phyloP scores from a whole-genome alignment of 208 protist species.

The Crithidia expoeki region DNA sequence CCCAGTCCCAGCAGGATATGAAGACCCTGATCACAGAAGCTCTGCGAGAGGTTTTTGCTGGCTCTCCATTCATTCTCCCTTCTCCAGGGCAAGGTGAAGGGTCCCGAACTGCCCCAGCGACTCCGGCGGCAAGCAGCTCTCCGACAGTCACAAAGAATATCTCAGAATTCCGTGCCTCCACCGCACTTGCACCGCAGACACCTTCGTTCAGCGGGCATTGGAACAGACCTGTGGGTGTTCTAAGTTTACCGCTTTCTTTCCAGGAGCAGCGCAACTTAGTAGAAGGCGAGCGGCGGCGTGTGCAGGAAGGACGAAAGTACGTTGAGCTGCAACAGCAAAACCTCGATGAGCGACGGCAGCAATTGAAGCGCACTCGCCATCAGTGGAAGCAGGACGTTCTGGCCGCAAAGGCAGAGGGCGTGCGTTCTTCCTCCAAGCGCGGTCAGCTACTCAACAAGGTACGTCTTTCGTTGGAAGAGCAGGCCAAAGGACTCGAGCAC shows the following conservation, averaged over 20 bases:
- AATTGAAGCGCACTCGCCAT: slow-evolving; percentile 58
- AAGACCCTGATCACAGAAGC: slow-evolving; percentile 68
- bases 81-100: slow-evolving; percentile 31
- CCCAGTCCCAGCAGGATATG: slow-evolving; percentile 40
- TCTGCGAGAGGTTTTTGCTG: slow-evolving; percentile 64
- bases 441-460: slow-evolving; percentile 72
- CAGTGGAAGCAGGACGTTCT: slow-evolving; percentile 87
- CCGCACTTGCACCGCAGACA: slow-evolving; percentile 8
- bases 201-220: slow-evolving; percentile 2
- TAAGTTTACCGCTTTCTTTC: slow-evolving; percentile 34
- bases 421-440: slow-evolving; percentile 71
- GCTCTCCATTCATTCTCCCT: slow-evolving; percentile 63
- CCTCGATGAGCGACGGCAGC: slow-evolving; percentile 64
- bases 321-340: slow-evolving; percentile 62
- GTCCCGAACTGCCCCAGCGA: slow-evolving; percentile 8
- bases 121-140: slow-evolving; percentile 13
- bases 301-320: slow-evolving; percentile 50
- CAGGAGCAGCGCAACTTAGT: slow-evolving; percentile 58
- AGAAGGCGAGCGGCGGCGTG: slow-evolving; percentile 54
- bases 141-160: background rate
- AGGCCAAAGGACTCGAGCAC: slow-evolving; percentile 59
- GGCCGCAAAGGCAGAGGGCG: slow-evolving; percentile 68
- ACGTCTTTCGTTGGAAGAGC: slow-evolving; percentile 65
- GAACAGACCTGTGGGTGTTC: background rate
- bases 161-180: slow-evolving; percentile 12